phyloP scores from a whole-genome alignment of 805 yeast genomes.

The Metschnikowia sp. region DNA sequence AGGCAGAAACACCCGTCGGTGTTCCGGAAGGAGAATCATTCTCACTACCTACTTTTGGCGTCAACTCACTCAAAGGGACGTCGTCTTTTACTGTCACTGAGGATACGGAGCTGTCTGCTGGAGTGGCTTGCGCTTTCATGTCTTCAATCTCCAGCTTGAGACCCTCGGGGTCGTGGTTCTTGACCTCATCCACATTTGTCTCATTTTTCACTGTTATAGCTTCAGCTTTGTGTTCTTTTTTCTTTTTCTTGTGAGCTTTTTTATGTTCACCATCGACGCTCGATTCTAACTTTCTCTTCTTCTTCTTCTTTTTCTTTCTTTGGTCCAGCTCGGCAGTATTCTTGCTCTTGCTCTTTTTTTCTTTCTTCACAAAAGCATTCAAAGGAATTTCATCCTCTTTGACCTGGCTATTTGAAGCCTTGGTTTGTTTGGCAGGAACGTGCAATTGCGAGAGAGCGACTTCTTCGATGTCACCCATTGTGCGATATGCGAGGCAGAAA shows the following conservation, averaged over 20 bases:
- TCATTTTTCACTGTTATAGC: too few relatives aligned
- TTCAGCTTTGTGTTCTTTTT: background rate
- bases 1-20: background rate
- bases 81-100: too few relatives aligned
- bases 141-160: background rate
- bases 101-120: too few relatives aligned
- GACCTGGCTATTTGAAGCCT: background rate
- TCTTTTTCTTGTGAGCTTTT: slow-evolving; percentile 2
- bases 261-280: background rate
- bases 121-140: background rate
- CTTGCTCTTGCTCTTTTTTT: background rate
- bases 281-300: background rate
- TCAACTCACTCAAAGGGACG: background rate
- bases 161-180: background rate
- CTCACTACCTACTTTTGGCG: slow-evolving; percentile 10
- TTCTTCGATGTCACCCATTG: slow-evolving; percentile 30
- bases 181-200: background rate
- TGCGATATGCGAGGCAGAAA: background rate
- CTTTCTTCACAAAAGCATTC: slow-evolving; percentile 2
- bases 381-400: slow-evolving; percentile 5
- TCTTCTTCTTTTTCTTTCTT: slow-evolving; percentile 3
- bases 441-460: slow-evolving; percentile 16
- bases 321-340: background rate
- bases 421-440: background rate
- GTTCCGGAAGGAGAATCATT: slow-evolving; percentile 9